Conservation (phyloP, 768 basidiomycete genomes). For the Suillus subluteus region DNA sequence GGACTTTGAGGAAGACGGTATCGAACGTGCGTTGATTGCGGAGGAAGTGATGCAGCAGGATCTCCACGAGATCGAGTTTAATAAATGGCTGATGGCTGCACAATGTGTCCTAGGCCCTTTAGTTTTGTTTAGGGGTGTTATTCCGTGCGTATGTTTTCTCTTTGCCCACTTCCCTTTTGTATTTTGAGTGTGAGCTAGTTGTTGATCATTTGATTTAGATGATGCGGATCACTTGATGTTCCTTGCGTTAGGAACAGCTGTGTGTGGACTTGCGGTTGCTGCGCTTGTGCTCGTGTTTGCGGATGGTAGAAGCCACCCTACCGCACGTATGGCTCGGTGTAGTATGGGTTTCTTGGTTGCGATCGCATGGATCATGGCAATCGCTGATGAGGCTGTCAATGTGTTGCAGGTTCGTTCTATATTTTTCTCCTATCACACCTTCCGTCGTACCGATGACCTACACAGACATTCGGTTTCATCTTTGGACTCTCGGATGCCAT, state of each 20-base stretch:
- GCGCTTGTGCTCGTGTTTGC: conserved; percentile 62
- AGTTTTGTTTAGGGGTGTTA: conserved; percentile 74
- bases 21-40: conserved; percentile 69
- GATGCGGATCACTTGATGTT: conserved; percentile 47
- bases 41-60: conserved; percentile 76
- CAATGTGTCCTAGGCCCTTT: conserved; percentile 86
- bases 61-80: conserved; percentile 64
- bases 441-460: conserved; percentile 13
- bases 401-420: conserved; percentile 71
- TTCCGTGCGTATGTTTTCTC: conserved; percentile 58
- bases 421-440: neutral
- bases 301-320: conserved; percentile 57
- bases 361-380: conserved; percentile 97
- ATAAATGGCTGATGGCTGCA: conserved; percentile 82
- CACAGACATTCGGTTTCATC: conserved; percentile 87
- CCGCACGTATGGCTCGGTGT: conserved; percentile 72
- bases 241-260: conserved; percentile 55
- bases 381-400: conserved; percentile 94
- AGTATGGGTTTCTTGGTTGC: conserved; percentile 90
- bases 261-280: conserved; percentile 58
- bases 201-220: conserved; percentile 37
- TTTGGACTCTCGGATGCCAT: conserved; percentile 97
- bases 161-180: conserved; percentile 4
- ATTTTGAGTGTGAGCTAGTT: neutral
- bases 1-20: conserved; percentile 78